A percentile compares a stretch with the other conserved stretches of the same genome.
Conservation (phyloP, 768 basidiomycete genomes). For the Trametes elegans region DNA sequence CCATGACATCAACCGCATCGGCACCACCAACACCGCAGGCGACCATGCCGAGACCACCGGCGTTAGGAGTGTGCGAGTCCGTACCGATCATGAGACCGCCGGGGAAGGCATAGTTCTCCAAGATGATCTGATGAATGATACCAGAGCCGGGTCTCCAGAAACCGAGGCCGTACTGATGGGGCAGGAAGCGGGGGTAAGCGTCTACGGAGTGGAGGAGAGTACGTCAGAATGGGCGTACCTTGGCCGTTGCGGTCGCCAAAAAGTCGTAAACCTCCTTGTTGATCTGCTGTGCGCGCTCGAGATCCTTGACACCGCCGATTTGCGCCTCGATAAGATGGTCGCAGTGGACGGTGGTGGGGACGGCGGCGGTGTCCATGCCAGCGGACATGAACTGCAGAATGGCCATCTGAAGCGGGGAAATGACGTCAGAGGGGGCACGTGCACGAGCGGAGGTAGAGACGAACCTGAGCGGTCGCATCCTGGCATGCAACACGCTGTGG, state of each 20-base stretch:
- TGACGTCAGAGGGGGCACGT: constrained; percentile 29
- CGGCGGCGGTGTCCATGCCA: constrained; percentile 95
- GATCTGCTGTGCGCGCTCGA: constrained; percentile 85
- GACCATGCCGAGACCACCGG: constrained; percentile 98
- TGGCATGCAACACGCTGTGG: constrained; percentile 82
- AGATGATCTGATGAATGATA: constrained; percentile 98
- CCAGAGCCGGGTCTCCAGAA: constrained; percentile 99
- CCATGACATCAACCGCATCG: constrained; percentile 99
- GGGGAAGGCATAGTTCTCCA: constrained; percentile 99
- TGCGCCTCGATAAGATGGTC: constrained; percentile 99
- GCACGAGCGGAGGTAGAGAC: constrained; percentile 21
- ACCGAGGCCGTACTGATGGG: constrained; percentile 85
- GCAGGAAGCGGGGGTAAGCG: neutral
- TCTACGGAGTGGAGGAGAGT: neutral
- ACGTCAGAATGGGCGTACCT: constrained; percentile 43
- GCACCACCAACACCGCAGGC: constrained; percentile 99
- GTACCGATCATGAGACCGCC: constrained; percentile 99
- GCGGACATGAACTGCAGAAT: constrained; percentile 99
- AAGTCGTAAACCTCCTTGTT: constrained; percentile 99
- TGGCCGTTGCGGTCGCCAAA: constrained; percentile 94
- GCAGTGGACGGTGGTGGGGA: constrained; percentile 98
- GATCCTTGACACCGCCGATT: constrained; percentile 89
- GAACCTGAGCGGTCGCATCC: constrained; percentile 85
- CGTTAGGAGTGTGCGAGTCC: constrained; percentile 98
- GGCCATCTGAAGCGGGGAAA: constrained; percentile 75